Base-by-base conservation (phyloP, 2,329 filamentous ascomycete species). In the Ceratocystis ficicola region DNA sequence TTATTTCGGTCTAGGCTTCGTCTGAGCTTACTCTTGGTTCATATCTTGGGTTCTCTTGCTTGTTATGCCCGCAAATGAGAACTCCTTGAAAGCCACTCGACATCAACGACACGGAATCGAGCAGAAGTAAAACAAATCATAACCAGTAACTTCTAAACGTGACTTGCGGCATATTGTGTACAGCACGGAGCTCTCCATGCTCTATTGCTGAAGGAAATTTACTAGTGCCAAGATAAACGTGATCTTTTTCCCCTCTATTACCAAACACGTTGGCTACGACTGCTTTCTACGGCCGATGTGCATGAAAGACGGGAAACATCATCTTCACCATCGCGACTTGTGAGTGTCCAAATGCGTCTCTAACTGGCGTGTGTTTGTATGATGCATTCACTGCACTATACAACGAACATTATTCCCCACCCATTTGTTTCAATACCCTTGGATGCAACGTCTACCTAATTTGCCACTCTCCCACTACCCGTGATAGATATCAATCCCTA, bases 131-230 rank as follows among this genome's bases (percentile, higher is more conserved):
- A 48, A 25, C 48, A 52, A 15, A 10, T 25, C 48, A 25, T 17
- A 52, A 28, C 48, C 2, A 52, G 12, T 52, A 52, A 59, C 15
- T 3, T 59, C 28, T 8, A 10, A 36, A 59, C 17, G 52, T 63
- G 52, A 61, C 55, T 20, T 61, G n/a, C 74, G 80, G 80, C 80
- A 82, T 82, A 75, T 80, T 83, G 80, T 83, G 80, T 83, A 82
- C 80, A 81, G 78, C 80, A 79, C 73, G 75, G 79, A 77, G 78
- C 78, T 76, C 75, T 71, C 73, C 69, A 75, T 80, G 79, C 80
- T 78, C 77, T 72, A 72, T 77, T 79, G 80, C 77, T 81, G 80
- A 82, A 82, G 80, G 80, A 82, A 76, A 70, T 74, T 74, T 76
- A 76, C 70, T 75, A 80, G 80, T 82, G 80, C 80, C 80, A 77